Conservation (phyloP, 305 asterid genomes). For the Withania somnifera region DNA sequence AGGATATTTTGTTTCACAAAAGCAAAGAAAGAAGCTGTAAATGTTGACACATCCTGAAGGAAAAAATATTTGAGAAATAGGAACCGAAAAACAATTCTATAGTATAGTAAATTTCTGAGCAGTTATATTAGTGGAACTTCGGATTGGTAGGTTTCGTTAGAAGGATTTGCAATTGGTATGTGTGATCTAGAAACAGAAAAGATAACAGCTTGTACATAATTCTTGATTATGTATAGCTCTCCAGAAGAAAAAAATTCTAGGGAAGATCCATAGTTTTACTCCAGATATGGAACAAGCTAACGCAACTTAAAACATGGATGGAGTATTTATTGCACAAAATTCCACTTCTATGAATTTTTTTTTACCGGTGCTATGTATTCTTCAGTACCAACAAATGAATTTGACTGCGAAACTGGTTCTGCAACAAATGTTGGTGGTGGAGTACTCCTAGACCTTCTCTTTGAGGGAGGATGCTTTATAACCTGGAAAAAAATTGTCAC, state of each 20-base stretch:
- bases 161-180: neutral
- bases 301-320: neutral
- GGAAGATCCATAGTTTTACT: neutral
- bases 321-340: neutral
- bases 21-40: neutral
- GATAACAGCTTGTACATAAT: neutral
- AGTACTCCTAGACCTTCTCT: conserved; percentile 54
- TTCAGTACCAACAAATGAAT: conserved; percentile 97
- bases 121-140: neutral
- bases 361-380: conserved; percentile 96
- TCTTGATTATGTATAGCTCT: neutral
- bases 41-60: neutral
- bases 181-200: neutral
- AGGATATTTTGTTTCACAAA: neutral
- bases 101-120: neutral
- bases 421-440: conserved; percentile 79
- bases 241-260: neutral
- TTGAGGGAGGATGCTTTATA: conserved; percentile 54
- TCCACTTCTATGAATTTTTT: neutral
- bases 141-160: neutral
- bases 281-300: neutral
- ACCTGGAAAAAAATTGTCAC: conserved; percentile 39
- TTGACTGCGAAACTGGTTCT: conserved; percentile 80
- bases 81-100: neutral
- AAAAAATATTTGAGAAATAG: neutral